These are phyloP conservation scores for Clavariopsis aquatica DNA, from an alignment of 495 filamentous ascomycete species.

Conservation along the genomic window DNA sequence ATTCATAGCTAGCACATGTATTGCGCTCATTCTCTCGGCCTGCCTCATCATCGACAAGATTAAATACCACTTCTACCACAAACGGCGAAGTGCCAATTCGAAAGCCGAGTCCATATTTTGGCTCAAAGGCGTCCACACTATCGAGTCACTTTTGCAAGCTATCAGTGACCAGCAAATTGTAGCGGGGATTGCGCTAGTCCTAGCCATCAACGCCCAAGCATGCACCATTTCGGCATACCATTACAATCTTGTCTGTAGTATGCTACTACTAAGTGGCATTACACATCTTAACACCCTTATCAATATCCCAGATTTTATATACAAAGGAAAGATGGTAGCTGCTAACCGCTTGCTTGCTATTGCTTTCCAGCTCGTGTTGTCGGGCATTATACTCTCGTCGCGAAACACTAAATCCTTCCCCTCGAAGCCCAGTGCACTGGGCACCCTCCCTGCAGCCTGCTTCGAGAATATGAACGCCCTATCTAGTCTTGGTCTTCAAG, in stretches of 20 bases:
- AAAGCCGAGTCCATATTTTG: conserved; percentile 6
- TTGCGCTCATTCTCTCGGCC: conserved; percentile 3
- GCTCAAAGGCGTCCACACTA: conserved; percentile 1
- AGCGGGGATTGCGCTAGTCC: conserved; percentile 8
- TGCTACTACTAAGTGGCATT: conserved; percentile 16
- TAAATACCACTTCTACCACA: conserved; percentile 9
- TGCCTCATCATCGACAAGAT: conserved; percentile 12
- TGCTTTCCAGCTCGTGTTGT: background rate
- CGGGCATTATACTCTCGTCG: conserved; percentile 8
- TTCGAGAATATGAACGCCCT: conserved; percentile 15
- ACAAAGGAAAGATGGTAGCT: conserved; percentile 3
- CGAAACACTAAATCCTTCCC: conserved; percentile 7
- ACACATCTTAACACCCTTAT: conserved; percentile 17
- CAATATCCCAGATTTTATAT: conserved; percentile 15
- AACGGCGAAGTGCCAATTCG: background rate
- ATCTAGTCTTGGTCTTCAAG: background rate
- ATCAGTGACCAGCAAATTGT: conserved; percentile 17
- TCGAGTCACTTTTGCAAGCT: conserved; percentile 16
- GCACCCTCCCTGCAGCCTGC: conserved; percentile 2
- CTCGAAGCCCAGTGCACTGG: conserved; percentile 1
- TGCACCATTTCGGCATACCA: conserved; percentile 22
- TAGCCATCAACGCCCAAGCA: conserved; percentile 8
- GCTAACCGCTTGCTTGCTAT: conserved; percentile 1
- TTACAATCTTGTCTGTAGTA: conserved; percentile 24
- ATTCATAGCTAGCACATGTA: conserved; percentile 6